Conservation (phyloP, 805 yeast genomes). For the Kodamaea fukazawae region DNA sequence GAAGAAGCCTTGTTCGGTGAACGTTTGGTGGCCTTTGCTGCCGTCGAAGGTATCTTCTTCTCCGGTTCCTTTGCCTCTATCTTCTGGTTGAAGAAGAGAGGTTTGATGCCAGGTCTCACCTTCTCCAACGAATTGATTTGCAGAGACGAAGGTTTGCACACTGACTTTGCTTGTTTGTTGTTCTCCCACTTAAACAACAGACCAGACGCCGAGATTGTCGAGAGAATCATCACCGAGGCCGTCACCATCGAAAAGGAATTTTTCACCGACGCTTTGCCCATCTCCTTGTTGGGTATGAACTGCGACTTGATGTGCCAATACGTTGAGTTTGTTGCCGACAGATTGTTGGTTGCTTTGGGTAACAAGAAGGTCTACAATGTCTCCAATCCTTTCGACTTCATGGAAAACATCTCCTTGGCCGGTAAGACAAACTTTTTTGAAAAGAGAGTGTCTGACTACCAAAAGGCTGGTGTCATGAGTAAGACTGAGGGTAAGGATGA, state of each 20-base stretch:
- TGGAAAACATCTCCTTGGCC: conserved; percentile 97
- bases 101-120: conserved; percentile 97
- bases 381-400: conserved; percentile 94
- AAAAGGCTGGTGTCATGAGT: conserved; percentile 99
- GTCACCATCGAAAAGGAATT: conserved; percentile 92
- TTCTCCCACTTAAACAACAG: conserved; percentile 91
- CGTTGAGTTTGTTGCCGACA: conserved; percentile 96
- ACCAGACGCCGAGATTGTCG: conserved; percentile 76
- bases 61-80: conserved; percentile 98
- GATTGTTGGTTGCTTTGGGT: conserved; percentile 88
- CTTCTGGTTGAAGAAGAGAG: conserved; percentile 98
- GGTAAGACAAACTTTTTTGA: conserved; percentile 99
- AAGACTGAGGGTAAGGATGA: conserved; percentile 51
- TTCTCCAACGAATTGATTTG: conserved; percentile 96
- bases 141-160: conserved; percentile 98
- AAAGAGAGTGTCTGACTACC: conserved; percentile 98
- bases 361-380: conserved; percentile 84
- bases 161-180: conserved; percentile 95
- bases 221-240: conserved; percentile 89
- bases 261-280: conserved; percentile 94
- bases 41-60: conserved; percentile 98
- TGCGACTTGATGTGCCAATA: conserved; percentile 92
- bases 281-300: conserved; percentile 92
- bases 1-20: conserved; percentile 87
- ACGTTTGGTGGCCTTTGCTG: conserved; percentile 96